Evolutionary conservation across 169 alveolate genomes (phyloP).

Genomic region (Theileria parva): DNA sequence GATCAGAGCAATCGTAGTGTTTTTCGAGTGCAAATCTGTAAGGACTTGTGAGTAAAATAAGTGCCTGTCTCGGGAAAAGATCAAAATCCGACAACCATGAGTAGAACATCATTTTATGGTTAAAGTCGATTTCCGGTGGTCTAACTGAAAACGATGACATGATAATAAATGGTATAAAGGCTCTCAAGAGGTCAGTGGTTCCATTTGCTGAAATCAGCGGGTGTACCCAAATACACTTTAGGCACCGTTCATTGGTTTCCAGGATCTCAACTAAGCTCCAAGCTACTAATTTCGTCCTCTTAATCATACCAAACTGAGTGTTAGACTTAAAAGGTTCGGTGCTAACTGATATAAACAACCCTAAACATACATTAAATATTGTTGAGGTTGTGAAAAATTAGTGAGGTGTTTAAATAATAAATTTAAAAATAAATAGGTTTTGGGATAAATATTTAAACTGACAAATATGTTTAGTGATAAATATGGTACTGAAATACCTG

Average conservation of each 20-base stretch:
- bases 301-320: slow-evolving; percentile 66
- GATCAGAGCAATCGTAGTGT: slow-evolving; percentile 57
- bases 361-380: slow-evolving; percentile 7
- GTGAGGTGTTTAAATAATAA: neutral
- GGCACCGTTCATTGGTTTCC: slow-evolving; percentile 68
- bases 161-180: slow-evolving; percentile 66
- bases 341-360: slow-evolving; percentile 61
- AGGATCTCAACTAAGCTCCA: slow-evolving; percentile 72
- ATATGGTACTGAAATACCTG: too few relatives aligned
- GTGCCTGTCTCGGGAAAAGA: slow-evolving; percentile 62
- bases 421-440: neutral
- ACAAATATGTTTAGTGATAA: neutral
- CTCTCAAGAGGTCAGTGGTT: slow-evolving; percentile 58
- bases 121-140: slow-evolving; percentile 29
- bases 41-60: slow-evolving; percentile 59
- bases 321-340: slow-evolving; percentile 52
- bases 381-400: neutral
- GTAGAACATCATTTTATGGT: slow-evolving; percentile 53
- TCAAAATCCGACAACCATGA: slow-evolving; percentile 68
- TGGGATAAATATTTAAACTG: neutral
- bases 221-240: slow-evolving; percentile 71
- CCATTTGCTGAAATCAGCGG: slow-evolving; percentile 64
- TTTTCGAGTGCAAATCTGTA: slow-evolving; percentile 61
- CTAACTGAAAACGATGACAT: slow-evolving; percentile 49
- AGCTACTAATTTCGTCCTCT: slow-evolving; percentile 64